These are phyloP conservation scores for Geotrichum citri-aurantii DNA, from an alignment of 1,139 yeast species.

Conservation along the genomic window DNA sequence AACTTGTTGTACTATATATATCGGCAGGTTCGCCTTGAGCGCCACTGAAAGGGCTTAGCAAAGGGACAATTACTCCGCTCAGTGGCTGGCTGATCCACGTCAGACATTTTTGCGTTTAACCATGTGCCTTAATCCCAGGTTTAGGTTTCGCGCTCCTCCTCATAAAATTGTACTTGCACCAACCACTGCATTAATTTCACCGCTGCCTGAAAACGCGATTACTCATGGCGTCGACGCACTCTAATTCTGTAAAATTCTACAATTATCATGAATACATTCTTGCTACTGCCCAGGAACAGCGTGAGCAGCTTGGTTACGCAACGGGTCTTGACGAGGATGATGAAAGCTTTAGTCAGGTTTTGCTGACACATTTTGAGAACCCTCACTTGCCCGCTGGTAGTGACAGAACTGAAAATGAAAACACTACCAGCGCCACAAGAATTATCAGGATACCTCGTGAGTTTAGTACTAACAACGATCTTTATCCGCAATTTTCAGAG, in stretches of 20 bases:
- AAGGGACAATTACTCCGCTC: too few species aligned
- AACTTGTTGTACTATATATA: too few species aligned
- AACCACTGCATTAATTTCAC: too few species aligned
- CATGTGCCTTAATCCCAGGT: too few species aligned
- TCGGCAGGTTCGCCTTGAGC: too few species aligned
- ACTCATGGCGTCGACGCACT: neutral
- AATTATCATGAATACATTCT: conserved; percentile 29
- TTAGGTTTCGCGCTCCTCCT: too few species aligned
- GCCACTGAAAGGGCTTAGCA: too few species aligned
- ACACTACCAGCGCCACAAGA: conserved; percentile 40
- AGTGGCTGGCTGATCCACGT: too few species aligned
- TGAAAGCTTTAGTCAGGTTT: neutral
- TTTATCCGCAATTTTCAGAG: conserved; percentile 53
- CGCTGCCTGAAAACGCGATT: too few species aligned
- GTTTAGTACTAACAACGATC: conserved; percentile 36
- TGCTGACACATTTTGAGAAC: conserved; percentile 21
- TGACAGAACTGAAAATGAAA: neutral
- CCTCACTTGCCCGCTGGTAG: conserved; percentile 5
- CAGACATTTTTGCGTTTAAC: too few species aligned
- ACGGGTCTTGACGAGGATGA: neutral
- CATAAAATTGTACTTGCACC: too few species aligned
- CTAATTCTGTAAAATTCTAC: conserved; percentile 22
- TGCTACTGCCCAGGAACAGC: conserved; percentile 5
- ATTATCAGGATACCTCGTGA: conserved; percentile 59
- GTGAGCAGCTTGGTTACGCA: conserved; percentile 10